Conservation (phyloP, 805 yeast genomes). For the Kluyveromyces lactis region DNA sequence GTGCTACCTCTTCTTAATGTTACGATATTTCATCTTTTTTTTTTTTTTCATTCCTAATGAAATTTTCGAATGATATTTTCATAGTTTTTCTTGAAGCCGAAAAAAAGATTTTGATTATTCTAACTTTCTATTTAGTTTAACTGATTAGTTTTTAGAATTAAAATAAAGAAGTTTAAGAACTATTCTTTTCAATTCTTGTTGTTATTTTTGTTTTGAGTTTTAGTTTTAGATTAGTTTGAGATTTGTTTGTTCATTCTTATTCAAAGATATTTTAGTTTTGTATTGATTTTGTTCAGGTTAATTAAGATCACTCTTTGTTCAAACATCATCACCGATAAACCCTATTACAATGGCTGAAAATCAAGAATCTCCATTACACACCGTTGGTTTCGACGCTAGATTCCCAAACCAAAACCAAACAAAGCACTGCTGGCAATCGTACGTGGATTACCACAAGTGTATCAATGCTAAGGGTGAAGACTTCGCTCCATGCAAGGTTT, state of each 20-base stretch:
- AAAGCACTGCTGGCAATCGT: constrained; percentile 96
- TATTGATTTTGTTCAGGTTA: no score
- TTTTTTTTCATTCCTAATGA: neutral
- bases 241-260: no score
- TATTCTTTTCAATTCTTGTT: no score
- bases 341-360: constrained; percentile 9
- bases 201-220: no score
- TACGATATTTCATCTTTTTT: neutral
- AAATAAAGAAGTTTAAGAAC: no score
- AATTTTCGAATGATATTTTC: neutral
- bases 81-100: neutral
- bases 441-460: constrained; percentile 97
- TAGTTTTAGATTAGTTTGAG: no score
- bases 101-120: neutral
- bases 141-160: no score
- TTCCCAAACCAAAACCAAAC: constrained; percentile 98
- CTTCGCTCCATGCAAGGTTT: constrained; percentile 94
- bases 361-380: constrained; percentile 41
- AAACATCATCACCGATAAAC: no score
- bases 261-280: no score
- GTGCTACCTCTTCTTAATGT: neutral
- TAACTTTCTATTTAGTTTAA: no score
- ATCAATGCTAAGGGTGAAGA: constrained; percentile 96
- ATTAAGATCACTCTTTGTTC: no score
- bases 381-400: constrained; percentile 81